These are phyloP conservation scores for Aspergillus olivimuriae DNA, from an alignment of 495 filamentous ascomycete species.

Conservation along the genomic window DNA sequence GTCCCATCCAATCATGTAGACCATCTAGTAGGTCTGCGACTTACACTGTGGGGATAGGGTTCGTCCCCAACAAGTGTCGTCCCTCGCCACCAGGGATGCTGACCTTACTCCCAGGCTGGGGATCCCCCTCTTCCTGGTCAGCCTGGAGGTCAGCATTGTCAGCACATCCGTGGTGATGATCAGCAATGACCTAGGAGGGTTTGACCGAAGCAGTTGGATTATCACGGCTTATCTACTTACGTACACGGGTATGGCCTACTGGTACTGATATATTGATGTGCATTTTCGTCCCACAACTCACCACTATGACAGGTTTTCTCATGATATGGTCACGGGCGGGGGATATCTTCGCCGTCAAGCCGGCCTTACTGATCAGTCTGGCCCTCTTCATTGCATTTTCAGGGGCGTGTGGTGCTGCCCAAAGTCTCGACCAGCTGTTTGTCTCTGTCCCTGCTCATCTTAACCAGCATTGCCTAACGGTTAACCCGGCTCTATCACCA, in stretches of 20 bases:
- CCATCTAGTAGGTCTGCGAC: too few species aligned
- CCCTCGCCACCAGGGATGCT: too few species aligned
- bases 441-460: constrained; percentile 8
- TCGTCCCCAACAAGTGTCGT: too few species aligned
- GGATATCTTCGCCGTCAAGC: constrained; percentile 48
- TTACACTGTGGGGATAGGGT: too few species aligned
- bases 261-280: not conserved
- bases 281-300: too few species aligned
- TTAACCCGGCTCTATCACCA: constrained; percentile 10
- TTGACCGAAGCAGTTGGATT: constrained; percentile 44
- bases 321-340: constrained; percentile 50
- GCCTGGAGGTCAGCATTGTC: constrained; percentile 54
- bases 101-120: constrained; percentile 32
- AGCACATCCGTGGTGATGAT: constrained; percentile 53
- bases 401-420: constrained; percentile 44
- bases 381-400: constrained; percentile 49
- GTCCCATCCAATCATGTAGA: too few species aligned
- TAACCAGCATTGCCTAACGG: constrained; percentile 3
- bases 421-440: constrained; percentile 45
- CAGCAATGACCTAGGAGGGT: constrained; percentile 42
- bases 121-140: constrained; percentile 48
- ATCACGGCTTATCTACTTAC: constrained; percentile 48
- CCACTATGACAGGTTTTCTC: constrained; percentile 48
- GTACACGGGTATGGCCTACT: constrained; percentile 39
- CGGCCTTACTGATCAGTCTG: constrained; percentile 40